phyloP scores from a whole-genome alignment of 768 basidiomycete genomes.

The Suillus sp. region DNA sequence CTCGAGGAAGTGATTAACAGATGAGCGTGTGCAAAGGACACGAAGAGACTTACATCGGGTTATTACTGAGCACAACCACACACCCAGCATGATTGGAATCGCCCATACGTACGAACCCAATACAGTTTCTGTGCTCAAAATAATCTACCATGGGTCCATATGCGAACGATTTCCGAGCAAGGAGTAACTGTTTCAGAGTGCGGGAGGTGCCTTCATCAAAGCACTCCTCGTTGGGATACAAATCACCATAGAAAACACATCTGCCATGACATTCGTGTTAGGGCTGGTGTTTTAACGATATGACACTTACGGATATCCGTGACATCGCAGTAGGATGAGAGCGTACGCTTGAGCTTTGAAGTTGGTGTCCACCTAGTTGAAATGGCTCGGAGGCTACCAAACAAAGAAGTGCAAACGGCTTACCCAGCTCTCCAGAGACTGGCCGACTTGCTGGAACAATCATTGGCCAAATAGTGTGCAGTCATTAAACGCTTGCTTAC shows the following conservation, averaged over 20 bases:
- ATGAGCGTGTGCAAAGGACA: slow-evolving; percentile 65
- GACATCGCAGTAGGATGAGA: slow-evolving; percentile 67
- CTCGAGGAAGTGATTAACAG: slow-evolving; percentile 53
- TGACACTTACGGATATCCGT: slow-evolving; percentile 70
- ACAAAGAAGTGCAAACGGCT: slow-evolving; percentile 21
- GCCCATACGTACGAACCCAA: slow-evolving; percentile 77
- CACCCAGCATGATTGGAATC: slow-evolving; percentile 58
- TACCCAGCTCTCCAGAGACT: slow-evolving; percentile 84
- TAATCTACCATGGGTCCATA: slow-evolving; percentile 69
- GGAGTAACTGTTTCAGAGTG: slow-evolving; percentile 56
- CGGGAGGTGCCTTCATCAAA: slow-evolving; percentile 55
- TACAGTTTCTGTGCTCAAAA: slow-evolving; percentile 57
- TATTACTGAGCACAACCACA: slow-evolving; percentile 72
- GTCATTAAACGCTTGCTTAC: slow-evolving; percentile 39
- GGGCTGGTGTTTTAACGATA: slow-evolving; percentile 5
- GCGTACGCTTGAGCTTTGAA: slow-evolving; percentile 87
- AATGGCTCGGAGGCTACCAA: background rate
- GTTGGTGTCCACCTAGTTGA: slow-evolving; percentile 56
- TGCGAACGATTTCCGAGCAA: slow-evolving; percentile 64
- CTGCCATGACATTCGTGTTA: slow-evolving; percentile 37
- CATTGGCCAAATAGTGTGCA: slow-evolving; percentile 5
- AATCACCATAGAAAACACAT: slow-evolving; percentile 86
- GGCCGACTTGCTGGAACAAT: slow-evolving; percentile 58
- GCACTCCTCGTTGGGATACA: slow-evolving; percentile 72
- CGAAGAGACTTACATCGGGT: slow-evolving; percentile 44